Base-by-base conservation (phyloP, 2,329 filamentous ascomycete species). In the Lachnellula arida region DNA sequence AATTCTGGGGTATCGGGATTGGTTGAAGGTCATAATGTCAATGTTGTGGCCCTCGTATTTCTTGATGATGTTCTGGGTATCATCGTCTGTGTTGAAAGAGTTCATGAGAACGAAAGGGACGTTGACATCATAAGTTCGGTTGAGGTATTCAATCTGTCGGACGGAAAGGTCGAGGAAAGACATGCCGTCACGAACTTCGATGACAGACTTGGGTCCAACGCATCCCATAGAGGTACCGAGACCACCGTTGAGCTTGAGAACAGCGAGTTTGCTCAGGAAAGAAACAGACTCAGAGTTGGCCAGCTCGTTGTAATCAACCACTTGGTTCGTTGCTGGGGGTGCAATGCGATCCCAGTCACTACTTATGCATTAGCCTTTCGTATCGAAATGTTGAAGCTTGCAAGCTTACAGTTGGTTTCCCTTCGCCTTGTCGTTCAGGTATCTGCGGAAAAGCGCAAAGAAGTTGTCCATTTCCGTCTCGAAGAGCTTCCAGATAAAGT, bases 391-490 rank as follows among this genome's bases (percentile, higher is more conserved):
- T 19, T 11, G 7, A 19, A 6, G 22, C 17, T 32, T 50, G 15
- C 23, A 11, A 52, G n/a, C 84, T 64, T 80, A 88, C 82, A 94
- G 84, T 51, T 85, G 85, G 73, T 94, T 97, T 74, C 93, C 92
- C 85, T 97, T 97, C 71, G 94, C 93, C 82, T 97, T 96, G 80
- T 97, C 94, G 73, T 97, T 97, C 62, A 99, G 81, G 77, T 97
- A 99, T 77, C 94, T 86, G 72, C 94, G 89, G 87, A 99, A 99
- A 60, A 99, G 88, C 59, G 91, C 88, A 73, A 99, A 99, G 82
- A 99, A 99, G 86, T 99, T 99, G 84, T 99, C 94, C 92, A 97
- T 97, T 78, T 99, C 93, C 4, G 92, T 95, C 79, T 97, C 93
- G 75, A 97, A 97, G 65, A 95, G 85, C 89, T 90, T 65, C 66